These are phyloP conservation scores for Diaporthe vexans DNA, from an alignment of 2,329 filamentous ascomycete genomes.

Conservation along the genomic window DNA sequence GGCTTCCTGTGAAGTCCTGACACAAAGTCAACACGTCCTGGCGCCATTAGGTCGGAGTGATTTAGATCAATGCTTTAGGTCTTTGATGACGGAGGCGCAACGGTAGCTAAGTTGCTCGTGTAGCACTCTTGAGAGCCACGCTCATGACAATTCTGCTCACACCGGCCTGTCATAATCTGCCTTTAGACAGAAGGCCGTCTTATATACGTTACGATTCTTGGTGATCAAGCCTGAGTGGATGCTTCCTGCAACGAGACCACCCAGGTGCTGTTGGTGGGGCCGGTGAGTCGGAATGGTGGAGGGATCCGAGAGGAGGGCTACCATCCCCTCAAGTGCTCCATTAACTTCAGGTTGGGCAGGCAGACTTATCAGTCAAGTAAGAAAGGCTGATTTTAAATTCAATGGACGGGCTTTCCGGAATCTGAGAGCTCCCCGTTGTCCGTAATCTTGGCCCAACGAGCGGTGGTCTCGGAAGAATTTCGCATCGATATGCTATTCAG, in stretches of 20 bases:
- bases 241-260: not conserved
- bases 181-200: not conserved
- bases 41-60: not conserved
- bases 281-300: not conserved
- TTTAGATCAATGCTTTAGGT: not conserved
- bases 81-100: not conserved
- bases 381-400: not conserved
- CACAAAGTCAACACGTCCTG: not conserved
- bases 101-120: no score
- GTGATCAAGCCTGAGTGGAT: not conserved
- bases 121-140: no score
- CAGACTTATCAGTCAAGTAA: not conserved
- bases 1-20: not conserved
- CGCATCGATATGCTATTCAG: not conserved
- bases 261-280: not conserved
- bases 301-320: not conserved
- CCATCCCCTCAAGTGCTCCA: not conserved
- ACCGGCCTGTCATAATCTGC: no score
- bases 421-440: not conserved
- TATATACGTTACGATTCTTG: not conserved
- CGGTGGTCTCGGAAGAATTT: not conserved
- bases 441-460: not conserved
- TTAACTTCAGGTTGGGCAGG: not conserved
- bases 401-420: not conserved
- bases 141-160: no score